Conservation (phyloP, 495 filamentous ascomycete genomes). For the Evernia prunastri region DNA sequence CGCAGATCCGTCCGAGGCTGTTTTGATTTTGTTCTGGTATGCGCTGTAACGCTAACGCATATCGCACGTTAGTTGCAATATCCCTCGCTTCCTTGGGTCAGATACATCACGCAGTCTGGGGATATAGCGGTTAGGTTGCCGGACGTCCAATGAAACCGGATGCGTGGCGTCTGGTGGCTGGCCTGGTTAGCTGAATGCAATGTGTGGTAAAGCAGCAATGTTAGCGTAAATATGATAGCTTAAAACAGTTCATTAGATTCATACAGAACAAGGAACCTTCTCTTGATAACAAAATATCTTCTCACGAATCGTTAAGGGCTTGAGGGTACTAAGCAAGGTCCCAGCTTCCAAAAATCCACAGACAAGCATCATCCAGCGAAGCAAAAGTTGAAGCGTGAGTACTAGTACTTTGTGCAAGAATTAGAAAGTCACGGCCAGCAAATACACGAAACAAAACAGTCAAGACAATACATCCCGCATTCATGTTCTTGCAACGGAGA, state of each 20-base stretch:
- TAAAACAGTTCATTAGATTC: conserved; percentile 39
- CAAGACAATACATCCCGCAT: not conserved
- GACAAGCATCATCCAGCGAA: not conserved
- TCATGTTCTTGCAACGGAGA: not conserved
- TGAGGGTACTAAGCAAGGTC: not conserved
- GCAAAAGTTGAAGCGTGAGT: not conserved
- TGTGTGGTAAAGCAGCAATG: conserved; percentile 1
- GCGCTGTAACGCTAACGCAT: conserved; percentile 16
- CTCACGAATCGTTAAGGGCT: not conserved
- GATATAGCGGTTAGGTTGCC: conserved; percentile 91
- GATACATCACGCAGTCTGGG: conserved; percentile 95
- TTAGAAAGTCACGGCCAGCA: not conserved
- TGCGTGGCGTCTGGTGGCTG: conserved; percentile 4
- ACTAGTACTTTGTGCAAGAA: not conserved
- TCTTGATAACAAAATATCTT: not conserved
- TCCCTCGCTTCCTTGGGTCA: conserved; percentile 95
- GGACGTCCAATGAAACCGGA: conserved; percentile 60
- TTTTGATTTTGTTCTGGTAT: conserved; percentile 26
- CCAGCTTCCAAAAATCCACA: not conserved
- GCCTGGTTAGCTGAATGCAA: conserved; percentile 15
- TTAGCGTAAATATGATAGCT: conserved; percentile 32
- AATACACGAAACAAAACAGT: not conserved
- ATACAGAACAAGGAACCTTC: conserved; percentile 29
- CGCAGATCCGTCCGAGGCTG: conserved; percentile 8
- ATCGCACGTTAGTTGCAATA: conserved; percentile 69